Evolutionary conservation across 306 rosid genomes (phyloP), one percentile per base, ranked within the genome.

Genomic region (Dryas drummondii): DNA sequence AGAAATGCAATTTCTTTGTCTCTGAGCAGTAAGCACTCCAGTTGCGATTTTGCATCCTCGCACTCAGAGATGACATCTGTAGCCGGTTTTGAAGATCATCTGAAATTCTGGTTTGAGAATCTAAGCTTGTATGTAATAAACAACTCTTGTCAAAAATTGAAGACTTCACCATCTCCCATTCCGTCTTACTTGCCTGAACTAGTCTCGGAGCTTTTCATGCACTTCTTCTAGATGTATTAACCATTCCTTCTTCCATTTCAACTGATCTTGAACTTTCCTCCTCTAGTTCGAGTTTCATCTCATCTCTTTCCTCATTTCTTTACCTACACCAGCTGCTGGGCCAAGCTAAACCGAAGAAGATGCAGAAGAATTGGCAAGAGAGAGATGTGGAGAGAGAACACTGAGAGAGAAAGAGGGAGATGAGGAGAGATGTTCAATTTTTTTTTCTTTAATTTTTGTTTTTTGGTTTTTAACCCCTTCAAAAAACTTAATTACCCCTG

Each of bases 231-330:
- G 80, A 79, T 94, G 94, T 22, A 58, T 79, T 78, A 94, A 87
- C 58, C 91, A 96, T 79, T 94, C 96, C 77, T 74, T 88, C 82
- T 90, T 91, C 98, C 94, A 91, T 79, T 91, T 90, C 32, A 94
- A 64, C 78, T 86, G 86, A 62, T 94, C 96, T 87, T 79, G 84
- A 70, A 87, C 51, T 77, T 87, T 87, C 87, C 72, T 91, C 89
- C 73, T 86, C 91, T 41, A 88, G 55, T 70, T 78, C 77, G 54
- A 75, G 63, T 0, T 87, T 40, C 78, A 76, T 27, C 68, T 79
- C 84, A 46, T 91, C 85, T 81, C 87, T 82, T 55, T 87, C 91
- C 37, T 32, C 37, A 32, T 32, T 32, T 32, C 37, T 32, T 32
- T 32, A 32, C 37, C 37, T 1, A 32, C 37, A 32, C 37, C 37